These are phyloP conservation scores for Corymbia citriodora DNA, from an alignment of 441 rosid species.

Conservation along the genomic window DNA sequence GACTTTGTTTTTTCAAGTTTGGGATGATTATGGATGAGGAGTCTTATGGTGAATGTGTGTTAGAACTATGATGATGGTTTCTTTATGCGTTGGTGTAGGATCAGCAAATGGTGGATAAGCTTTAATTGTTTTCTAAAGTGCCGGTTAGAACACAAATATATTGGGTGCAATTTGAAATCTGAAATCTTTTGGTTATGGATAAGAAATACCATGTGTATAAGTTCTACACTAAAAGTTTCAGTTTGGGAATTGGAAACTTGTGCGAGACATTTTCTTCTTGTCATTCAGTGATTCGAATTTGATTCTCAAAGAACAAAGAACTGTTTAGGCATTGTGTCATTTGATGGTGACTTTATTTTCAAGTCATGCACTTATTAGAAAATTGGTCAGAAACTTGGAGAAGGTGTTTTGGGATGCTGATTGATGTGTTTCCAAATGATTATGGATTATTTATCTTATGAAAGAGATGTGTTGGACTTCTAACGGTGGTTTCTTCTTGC, in stretches of 20 bases:
- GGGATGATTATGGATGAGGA: neutral
- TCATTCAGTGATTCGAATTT: neutral
- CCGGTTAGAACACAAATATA: neutral
- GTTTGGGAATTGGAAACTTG: neutral
- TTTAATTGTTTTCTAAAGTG: neutral
- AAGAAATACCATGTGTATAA: neutral
- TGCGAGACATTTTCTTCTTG: neutral
- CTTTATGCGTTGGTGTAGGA: neutral
- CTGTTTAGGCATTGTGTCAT: neutral
- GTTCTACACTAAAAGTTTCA: neutral
- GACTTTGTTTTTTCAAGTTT: neutral
- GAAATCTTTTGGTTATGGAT: neutral
- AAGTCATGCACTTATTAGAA: neutral
- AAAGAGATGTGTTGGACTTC: neutral
- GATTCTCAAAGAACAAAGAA: neutral
- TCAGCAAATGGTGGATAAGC: neutral
- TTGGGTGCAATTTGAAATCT: neutral
- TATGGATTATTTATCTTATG: neutral
- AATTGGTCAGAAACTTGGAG: neutral
- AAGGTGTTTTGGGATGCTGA: neutral
- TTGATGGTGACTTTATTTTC: neutral
- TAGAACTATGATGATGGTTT: neutral
- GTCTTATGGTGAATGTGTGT: neutral
- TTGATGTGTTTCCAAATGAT: neutral
- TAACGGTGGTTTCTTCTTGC: neutral